Conservation (phyloP, 176 grass and related monocot species). For the Stipa capillata region DNA sequence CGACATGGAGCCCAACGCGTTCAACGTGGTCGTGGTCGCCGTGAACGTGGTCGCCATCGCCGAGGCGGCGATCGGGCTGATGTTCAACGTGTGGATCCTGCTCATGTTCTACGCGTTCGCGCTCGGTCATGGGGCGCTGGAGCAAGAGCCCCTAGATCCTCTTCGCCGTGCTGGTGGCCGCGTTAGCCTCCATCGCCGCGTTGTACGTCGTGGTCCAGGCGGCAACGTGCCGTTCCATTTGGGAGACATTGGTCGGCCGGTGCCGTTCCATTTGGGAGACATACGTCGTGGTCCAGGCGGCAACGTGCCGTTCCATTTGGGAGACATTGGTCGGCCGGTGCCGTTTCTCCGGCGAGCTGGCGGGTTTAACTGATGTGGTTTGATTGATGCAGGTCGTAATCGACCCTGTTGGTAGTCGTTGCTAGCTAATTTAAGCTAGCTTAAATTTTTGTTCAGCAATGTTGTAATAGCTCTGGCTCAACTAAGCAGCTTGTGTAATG, state of each 20-base stretch:
- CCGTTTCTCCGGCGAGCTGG: not conserved
- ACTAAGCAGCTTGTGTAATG: no score
- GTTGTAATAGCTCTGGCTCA: no score
- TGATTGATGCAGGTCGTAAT: not conserved
- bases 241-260: not conserved
- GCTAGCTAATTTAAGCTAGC: not conserved
- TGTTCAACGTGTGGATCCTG: slow-evolving; percentile 7
- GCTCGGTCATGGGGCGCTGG: not conserved
- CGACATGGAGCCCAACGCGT: slow-evolving; percentile 7
- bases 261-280: no score
- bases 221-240: not conserved
- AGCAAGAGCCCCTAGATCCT: not conserved
- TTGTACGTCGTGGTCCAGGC: not conserved
- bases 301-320: not conserved
- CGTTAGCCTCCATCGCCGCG: not conserved
- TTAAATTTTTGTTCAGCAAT: no score
- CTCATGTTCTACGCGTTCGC: not conserved
- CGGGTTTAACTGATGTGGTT: not conserved
- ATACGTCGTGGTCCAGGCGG: no score
- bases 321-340: not conserved
- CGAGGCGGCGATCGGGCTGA: not conserved
- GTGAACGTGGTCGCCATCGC: not conserved
- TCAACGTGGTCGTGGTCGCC: not conserved
- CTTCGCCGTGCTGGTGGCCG: not conserved
- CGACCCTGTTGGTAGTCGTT: not conserved